Percentiles rank a stretch among this genome's conserved stretches.
Conservation (phyloP, 2,329 filamentous ascomycete species). For the Drechslera avenae region DNA sequence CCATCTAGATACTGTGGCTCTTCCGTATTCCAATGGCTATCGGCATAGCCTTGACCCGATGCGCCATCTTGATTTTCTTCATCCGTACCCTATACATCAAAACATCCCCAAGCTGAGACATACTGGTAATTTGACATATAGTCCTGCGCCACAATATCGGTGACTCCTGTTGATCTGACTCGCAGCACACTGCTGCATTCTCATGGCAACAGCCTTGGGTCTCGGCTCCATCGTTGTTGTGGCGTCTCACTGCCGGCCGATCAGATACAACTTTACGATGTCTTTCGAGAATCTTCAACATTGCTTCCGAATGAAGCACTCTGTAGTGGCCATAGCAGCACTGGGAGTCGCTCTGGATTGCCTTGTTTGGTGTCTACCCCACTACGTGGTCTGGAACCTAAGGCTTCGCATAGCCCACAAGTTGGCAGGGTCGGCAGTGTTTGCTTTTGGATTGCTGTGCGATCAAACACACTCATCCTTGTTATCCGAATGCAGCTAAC, state of each 20-base stretch:
- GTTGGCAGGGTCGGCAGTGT: constrained; percentile 30
- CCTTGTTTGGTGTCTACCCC: constrained; percentile 31
- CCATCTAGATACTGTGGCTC: constrained; percentile 29
- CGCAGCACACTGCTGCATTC: constrained; percentile 25
- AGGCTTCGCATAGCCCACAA: constrained; percentile 30
- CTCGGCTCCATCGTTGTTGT: constrained; percentile 14
- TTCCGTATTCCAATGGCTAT: constrained; percentile 27
- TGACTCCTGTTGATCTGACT: constrained; percentile 17
- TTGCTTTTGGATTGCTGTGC: constrained; percentile 32
- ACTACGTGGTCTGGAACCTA: constrained; percentile 34
- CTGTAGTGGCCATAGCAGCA: constrained; percentile 13
- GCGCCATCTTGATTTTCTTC: constrained; percentile 34
- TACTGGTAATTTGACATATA: constrained; percentile 21
- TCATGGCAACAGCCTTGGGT: constrained; percentile 13
- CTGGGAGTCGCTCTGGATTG: constrained; percentile 25
- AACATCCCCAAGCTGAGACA: constrained; percentile 24
- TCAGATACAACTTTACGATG: constrained; percentile 27
- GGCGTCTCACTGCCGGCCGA: constrained; percentile 30
- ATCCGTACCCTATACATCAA: constrained; percentile 31
- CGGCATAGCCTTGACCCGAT: constrained; percentile 23
- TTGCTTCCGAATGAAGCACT: constrained; percentile 27
- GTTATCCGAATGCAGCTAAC: constrained; percentile 9
- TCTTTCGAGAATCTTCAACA: constrained; percentile 18
- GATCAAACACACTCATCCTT: not conserved
- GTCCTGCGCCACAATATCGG: not conserved